Evolutionary conservation across 306 rosid genomes (phyloP).

Genomic region (Pyrus bretschneideri): DNA sequence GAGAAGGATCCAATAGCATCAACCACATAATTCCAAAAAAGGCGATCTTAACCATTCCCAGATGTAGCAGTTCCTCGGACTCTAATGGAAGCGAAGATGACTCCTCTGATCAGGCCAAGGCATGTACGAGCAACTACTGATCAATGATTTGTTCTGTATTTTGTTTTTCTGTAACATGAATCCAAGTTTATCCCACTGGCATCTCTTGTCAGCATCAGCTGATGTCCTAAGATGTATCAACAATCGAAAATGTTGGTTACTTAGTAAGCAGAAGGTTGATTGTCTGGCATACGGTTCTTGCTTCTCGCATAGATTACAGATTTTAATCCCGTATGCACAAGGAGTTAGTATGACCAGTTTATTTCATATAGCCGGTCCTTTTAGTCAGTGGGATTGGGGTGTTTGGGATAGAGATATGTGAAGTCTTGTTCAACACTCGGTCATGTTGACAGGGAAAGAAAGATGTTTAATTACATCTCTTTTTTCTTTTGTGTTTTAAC

Average conservation of each 20-base stretch:
- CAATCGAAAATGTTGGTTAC: not conserved
- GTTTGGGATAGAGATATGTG: not conserved
- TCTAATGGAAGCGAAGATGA: slow-evolving; percentile 38
- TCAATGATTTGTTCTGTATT: not conserved
- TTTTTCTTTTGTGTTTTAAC: slow-evolving; percentile 13
- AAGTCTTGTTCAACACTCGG: not conserved
- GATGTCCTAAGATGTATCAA: not conserved
- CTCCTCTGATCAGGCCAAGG: slow-evolving; percentile 51
- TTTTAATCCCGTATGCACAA: not conserved
- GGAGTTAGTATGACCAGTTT: not conserved
- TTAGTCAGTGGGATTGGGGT: not conserved
- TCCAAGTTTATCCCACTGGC: slow-evolving; percentile 9
- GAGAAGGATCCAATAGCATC: slow-evolving; percentile 19
- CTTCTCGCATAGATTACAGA: not conserved
- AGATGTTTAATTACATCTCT: not conserved
- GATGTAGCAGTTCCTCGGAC: slow-evolving; percentile 48
- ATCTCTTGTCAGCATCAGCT: not conserved
- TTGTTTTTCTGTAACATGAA: not conserved
- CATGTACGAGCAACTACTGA: slow-evolving; percentile 24
- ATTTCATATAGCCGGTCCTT: not conserved
- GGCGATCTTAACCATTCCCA: slow-evolving; percentile 23
- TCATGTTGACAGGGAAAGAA: not conserved
- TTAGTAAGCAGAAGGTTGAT: not conserved
- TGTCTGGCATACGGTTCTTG: not conserved
- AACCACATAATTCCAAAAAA: slow-evolving; percentile 13